phyloP scores from a whole-genome alignment of 108 stramenopile species.

The Ochromonas danica region DNA sequence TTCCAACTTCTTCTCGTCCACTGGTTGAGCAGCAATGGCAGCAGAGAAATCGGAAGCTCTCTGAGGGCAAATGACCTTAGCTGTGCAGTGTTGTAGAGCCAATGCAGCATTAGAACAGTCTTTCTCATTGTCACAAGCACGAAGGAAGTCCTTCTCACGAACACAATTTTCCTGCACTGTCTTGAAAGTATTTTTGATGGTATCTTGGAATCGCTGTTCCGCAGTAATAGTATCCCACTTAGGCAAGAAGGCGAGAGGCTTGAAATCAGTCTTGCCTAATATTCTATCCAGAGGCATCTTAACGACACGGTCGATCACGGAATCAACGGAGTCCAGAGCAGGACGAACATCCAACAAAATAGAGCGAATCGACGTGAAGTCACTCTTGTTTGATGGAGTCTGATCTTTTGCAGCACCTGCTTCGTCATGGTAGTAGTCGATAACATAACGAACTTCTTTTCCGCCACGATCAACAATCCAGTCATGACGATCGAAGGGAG shows the following conservation, averaged over 20 bases:
- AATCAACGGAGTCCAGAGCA: conserved; percentile 71
- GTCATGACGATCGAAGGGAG: conserved; percentile 98
- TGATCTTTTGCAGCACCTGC: conserved; percentile 41
- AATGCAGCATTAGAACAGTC: background rate
- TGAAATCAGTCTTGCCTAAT: background rate
- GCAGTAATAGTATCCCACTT: background rate
- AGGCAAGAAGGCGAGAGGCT: background rate
- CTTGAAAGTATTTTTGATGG: background rate
- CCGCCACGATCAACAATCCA: conserved; percentile 81
- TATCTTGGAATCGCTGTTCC: background rate
- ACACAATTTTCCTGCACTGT: background rate
- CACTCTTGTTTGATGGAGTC: conserved; percentile 60
- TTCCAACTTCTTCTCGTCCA: background rate
- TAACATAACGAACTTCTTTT: conserved; percentile 81
- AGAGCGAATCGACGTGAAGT: conserved; percentile 65
- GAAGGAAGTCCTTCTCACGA: conserved; percentile 1
- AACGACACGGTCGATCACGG: conserved; percentile 66
- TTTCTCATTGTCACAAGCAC: conserved; percentile 3
- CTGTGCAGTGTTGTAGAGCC: conserved; percentile 25
- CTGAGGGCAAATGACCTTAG: background rate
- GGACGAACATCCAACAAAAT: conserved; percentile 93
- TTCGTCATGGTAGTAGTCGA: conserved; percentile 98
- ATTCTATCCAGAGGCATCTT: conserved; percentile 69
- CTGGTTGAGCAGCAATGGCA: conserved; percentile 5
- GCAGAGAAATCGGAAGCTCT: background rate